These are phyloP conservation scores for Sanghuangporus baumii DNA, from an alignment of 1,284 basidiomycete species.

Conservation along the genomic window DNA sequence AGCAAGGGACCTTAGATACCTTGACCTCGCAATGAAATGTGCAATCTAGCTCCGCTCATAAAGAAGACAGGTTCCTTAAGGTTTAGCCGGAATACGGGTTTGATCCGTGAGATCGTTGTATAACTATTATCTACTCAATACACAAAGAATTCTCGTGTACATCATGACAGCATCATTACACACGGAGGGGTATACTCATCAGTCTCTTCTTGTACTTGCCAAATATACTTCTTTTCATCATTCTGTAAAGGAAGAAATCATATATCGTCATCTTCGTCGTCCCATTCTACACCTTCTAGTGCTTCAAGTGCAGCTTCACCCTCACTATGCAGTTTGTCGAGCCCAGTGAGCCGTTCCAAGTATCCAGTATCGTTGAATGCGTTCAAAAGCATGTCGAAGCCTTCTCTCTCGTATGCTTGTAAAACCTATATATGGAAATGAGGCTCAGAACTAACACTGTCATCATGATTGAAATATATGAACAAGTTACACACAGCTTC, in stretches of 20 bases:
- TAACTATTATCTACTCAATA: too few species aligned
- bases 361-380: slow-evolving; percentile 86
- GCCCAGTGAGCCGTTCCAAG: slow-evolving; percentile 78
- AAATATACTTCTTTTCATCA: neutral
- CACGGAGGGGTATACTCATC: neutral
- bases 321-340: slow-evolving; percentile 80
- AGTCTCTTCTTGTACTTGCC: neutral
- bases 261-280: slow-evolving; percentile 28
- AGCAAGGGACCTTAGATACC: too few species aligned
- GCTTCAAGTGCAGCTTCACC: slow-evolving; percentile 70
- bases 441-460: neutral
- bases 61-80: too few species aligned
- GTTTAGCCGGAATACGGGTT: too few species aligned
- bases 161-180: too few species aligned
- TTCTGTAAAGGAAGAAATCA: neutral
- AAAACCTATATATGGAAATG: slow-evolving; percentile 48
- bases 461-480: neutral
- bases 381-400: slow-evolving; percentile 73
- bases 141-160: too few species aligned
- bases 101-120: too few species aligned
- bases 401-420: slow-evolving; percentile 66
- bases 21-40: too few species aligned
- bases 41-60: too few species aligned
- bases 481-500: slow-evolving; percentile 48
- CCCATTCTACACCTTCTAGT: slow-evolving; percentile 75